Evolutionary conservation across 108 stramenopile genomes (phyloP), one percentile per base, ranked within the genome.

Genomic region (Pseudonitzschia multistriata): DNA sequence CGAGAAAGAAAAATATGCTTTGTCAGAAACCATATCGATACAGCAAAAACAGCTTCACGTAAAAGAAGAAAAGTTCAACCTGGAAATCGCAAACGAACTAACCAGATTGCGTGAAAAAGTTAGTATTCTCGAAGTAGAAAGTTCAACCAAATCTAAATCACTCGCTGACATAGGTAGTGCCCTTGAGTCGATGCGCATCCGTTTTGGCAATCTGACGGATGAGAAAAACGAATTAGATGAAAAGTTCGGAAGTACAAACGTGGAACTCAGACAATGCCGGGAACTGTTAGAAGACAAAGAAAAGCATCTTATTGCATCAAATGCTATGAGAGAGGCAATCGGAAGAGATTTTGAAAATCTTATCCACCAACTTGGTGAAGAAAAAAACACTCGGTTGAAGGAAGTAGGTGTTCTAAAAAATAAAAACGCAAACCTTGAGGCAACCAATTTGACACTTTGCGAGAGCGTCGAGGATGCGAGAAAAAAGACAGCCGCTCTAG

Each of bases 1-100:
- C 10, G 57, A 59, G 29, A 59, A 35, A 59, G 57, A 59, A 15
- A 59, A 35, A 59, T n/a, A 3, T 17, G 34, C 24, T 6, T 35
- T 59, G 57, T 25, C 57, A 14, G 33, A 59, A 30, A 59, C 33
- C 13, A 59, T 59, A n/a, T 59, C 33, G 21, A 59, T 17, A 59
- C 31, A 59, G 14, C 28, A 59, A 35, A 29, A 52, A 19, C 50
- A 25, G 10, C 50, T 52, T 1, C 21, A 25, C 10, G 22, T 24
- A 25, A 24, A 25, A 22, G 50, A 52, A 24, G 50, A 52, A 52
- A 24, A 52, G 8, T 52, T 52, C 50, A 52, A 52, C 50, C 2
- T 24, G 19, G 50, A 52, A 2, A 52, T 52, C 19, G 50, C 50
- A 11, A 25, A 25, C 3, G 50, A 52, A 24, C 8, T 52, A 19